Percentiles rank a stretch among this genome's conserved stretches.
These are phyloP conservation scores for Paralagenidium karlingii DNA, from an alignment of 352 stramenopile species.

Conservation along the genomic window DNA sequence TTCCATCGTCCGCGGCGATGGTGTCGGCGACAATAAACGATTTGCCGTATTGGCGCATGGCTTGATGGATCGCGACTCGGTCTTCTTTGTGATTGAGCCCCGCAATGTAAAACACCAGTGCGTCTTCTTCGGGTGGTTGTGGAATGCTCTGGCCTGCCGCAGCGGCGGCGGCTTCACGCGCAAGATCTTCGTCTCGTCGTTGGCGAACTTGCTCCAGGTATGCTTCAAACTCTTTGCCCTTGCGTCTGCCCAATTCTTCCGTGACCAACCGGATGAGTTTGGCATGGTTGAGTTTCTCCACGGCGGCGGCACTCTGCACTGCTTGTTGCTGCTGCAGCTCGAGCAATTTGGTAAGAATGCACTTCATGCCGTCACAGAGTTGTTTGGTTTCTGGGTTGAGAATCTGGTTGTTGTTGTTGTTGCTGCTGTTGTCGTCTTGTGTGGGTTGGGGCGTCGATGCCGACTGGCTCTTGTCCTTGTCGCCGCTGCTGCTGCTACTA, in stretches of 20 bases:
- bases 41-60: constrained; percentile 73
- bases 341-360: no score
- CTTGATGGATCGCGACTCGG: constrained; percentile 84
- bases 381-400: no score
- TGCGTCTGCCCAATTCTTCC: constrained; percentile 41
- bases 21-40: constrained; percentile 77
- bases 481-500: neutral
- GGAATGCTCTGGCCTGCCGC: neutral
- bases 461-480: neutral
- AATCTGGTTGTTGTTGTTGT: no score
- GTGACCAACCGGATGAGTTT: constrained; percentile 38
- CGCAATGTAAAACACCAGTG: constrained; percentile 58
- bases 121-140: constrained; percentile 7
- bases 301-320: constrained; percentile 12
- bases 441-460: no score
- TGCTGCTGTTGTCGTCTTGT: no score
- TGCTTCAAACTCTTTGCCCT: constrained; percentile 58
- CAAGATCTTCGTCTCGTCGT: constrained; percentile 10
- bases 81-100: constrained; percentile 80
- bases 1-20: constrained; percentile 70
- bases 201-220: constrained; percentile 40
- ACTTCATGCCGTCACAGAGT: no score
- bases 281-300: constrained; percentile 29
- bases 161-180: neutral
- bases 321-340: no score